These are phyloP conservation scores for Geotrichum restrictum DNA, from an alignment of 1,139 yeast genomes.

Conservation along the genomic window DNA sequence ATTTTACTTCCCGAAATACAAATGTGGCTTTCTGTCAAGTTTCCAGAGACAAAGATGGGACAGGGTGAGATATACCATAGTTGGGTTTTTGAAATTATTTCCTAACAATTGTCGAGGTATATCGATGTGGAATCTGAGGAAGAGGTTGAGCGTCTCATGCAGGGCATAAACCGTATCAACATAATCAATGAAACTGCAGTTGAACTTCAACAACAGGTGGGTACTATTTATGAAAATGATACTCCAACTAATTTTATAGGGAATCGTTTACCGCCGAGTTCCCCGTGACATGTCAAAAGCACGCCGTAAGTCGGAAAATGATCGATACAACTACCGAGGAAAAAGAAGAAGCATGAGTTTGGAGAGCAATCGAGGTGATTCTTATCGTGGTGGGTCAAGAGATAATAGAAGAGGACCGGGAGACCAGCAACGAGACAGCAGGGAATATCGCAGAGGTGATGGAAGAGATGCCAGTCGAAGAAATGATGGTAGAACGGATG, in stretches of 20 bases:
- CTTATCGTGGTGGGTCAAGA: constrained; percentile 24
- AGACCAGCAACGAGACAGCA: constrained; percentile 18
- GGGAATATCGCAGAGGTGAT: constrained; percentile 2
- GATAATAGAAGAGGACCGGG: constrained; percentile 23
- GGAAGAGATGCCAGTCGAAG: constrained; percentile 19
- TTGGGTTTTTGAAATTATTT: not conserved
- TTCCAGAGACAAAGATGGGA: constrained; percentile 33
- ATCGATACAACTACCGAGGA: constrained; percentile 23
- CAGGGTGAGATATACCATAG: constrained; percentile 24
- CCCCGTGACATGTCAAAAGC: constrained; percentile 8
- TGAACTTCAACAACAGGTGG: constrained; percentile 70
- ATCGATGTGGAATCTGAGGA: constrained; percentile 73
- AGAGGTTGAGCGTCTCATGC: constrained; percentile 63
- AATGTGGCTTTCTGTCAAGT: constrained; percentile 36
- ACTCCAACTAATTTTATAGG: constrained; percentile 7
- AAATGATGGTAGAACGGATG: constrained; percentile 9
- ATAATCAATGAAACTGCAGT: constrained; percentile 66
- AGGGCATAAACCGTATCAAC: constrained; percentile 59
- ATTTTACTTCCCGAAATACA: constrained; percentile 36
- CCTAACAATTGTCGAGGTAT: constrained; percentile 43
- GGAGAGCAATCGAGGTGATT: constrained; percentile 25
- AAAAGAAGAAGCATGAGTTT: constrained; percentile 43
- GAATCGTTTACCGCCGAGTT: constrained; percentile 55
- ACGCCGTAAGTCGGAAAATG: not conserved
- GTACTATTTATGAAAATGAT: not conserved